Base-by-base conservation (phyloP, 805 yeast genomes). In the Candida parachauliodes region DNA sequence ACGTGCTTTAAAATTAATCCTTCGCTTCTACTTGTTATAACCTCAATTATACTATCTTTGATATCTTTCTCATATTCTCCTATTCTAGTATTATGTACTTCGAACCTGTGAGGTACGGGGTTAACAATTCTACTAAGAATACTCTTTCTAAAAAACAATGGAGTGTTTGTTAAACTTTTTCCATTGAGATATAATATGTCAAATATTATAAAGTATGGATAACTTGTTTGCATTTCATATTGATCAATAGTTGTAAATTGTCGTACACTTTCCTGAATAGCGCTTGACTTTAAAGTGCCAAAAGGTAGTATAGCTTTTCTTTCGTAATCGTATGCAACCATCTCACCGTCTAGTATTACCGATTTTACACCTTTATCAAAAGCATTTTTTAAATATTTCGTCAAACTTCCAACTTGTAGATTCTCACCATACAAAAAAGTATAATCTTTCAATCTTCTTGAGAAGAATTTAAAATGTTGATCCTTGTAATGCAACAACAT, bases 271-370 rank as follows among this genome's bases (percentile, higher is more conserved):
- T 72, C 78, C 46, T 74, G 76, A 4, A 74, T 52, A 0, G 91
- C 91, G 11, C 85, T 74, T 4, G 83, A 70, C 52, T 85, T 84
- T 20, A 93, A 72, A 1, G 84, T 74, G 0, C 95, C 94, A 63
- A 87, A 87, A 0, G 96, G 95, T 16, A 88, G 62, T 3, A 87
- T 68, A 1, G 62, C 61, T 24, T 73, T 54, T 40, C 68, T 60
- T 32, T 58, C 65, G 37, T 77, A 76, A 57, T 89, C 96, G 72
- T 78, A 88, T 0, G 94, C 87, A 2, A 91, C 80, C 91, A 91
- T 86, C 58, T 91, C 98, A 0, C 98, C 97, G 60, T 91, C 98
- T 4, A 91, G 51, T 5, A 83, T 69, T 16, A 66, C 45, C 46
- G 59, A 55, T 5, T 55, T 54, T 4, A 76, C 61, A 23, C 51